Conservation (phyloP, 371 early-diverging fungal genomes). For the Mortierella sp. region DNA sequence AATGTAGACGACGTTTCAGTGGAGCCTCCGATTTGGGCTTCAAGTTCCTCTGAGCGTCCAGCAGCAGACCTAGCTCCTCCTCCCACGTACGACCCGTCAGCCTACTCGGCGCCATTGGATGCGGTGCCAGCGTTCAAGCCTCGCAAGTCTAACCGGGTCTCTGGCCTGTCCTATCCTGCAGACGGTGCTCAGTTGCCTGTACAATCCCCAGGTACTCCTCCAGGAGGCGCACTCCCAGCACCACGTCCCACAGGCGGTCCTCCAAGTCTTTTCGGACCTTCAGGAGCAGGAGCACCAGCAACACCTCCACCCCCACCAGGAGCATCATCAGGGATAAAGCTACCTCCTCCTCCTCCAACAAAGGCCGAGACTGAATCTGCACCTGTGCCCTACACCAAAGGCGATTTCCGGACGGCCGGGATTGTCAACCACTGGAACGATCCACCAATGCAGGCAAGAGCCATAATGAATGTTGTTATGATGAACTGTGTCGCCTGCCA, state of each 20-base stretch:
- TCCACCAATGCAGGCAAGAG: slow-evolving; percentile 59
- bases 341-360: slow-evolving; percentile 44
- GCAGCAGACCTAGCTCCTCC: slow-evolving; percentile 14
- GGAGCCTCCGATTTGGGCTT: slow-evolving; percentile 16
- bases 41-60: not conserved
- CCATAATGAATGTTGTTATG: no score
- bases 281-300: slow-evolving; percentile 3
- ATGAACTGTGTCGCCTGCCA: no score
- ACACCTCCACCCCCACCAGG: slow-evolving; percentile 26
- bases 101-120: slow-evolving; percentile 26
- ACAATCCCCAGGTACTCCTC: slow-evolving; percentile 2
- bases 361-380: slow-evolving; percentile 12
- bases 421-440: slow-evolving; percentile 66
- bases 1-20: slow-evolving; percentile 2
- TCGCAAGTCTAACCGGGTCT: slow-evolving; percentile 44
- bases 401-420: slow-evolving; percentile 59
- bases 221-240: slow-evolving; percentile 14
- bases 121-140: slow-evolving; percentile 41
- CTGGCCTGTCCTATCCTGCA: slow-evolving; percentile 33
- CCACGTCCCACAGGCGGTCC: slow-evolving; percentile 21
- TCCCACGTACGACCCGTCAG: slow-evolving; percentile 26
- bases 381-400: slow-evolving; percentile 37
- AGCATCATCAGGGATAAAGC: slow-evolving; percentile 19
- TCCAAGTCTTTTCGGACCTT: slow-evolving; percentile 31
- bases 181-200: slow-evolving; percentile 7